Conservation (phyloP, 1,284 basidiomycete species). For the Neonothopanus nambi region DNA sequence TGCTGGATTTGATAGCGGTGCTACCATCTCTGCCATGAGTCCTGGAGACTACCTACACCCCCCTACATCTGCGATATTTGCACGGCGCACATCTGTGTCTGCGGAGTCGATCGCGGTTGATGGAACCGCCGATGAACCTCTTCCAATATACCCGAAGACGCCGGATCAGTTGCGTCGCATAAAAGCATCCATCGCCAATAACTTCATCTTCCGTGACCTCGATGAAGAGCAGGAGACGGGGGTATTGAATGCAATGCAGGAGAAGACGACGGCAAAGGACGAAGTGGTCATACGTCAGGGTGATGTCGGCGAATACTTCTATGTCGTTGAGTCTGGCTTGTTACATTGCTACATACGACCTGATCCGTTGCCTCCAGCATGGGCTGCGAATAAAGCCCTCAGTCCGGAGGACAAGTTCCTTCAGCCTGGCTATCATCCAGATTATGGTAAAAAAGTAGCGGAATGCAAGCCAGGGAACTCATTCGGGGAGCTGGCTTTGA, state of each 20-base stretch:
- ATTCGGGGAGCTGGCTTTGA: constrained; percentile 96
- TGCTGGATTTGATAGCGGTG: constrained; percentile 42
- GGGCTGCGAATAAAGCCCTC: constrained; percentile 22
- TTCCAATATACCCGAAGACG: constrained; percentile 82
- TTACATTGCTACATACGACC: constrained; percentile 86
- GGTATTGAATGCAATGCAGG: constrained; percentile 95
- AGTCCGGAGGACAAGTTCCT: constrained; percentile 54
- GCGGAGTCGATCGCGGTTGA: constrained; percentile 95
- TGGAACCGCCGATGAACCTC: constrained; percentile 53
- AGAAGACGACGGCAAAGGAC: constrained; percentile 70
- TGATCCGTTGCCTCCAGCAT: constrained; percentile 57
- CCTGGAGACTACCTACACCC: constrained; percentile 65
- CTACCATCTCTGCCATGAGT: constrained; percentile 33
- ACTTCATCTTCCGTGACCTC: constrained; percentile 95
- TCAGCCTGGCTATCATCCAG: constrained; percentile 63
- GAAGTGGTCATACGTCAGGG: constrained; percentile 95
- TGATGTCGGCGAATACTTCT: constrained; percentile 96
- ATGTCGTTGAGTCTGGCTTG: constrained; percentile 90
- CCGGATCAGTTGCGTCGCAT: constrained; percentile 87
- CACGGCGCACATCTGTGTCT: constrained; percentile 90
- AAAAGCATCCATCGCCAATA: constrained; percentile 82
- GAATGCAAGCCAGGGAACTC: constrained; percentile 86
- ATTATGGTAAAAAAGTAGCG: constrained; percentile 81
- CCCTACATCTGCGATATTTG: constrained; percentile 78
- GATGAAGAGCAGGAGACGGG: constrained; percentile 95